Base-by-base conservation (phyloP, 1,139 yeast genomes). In the Cylindricascospora bacillispora region DNA sequence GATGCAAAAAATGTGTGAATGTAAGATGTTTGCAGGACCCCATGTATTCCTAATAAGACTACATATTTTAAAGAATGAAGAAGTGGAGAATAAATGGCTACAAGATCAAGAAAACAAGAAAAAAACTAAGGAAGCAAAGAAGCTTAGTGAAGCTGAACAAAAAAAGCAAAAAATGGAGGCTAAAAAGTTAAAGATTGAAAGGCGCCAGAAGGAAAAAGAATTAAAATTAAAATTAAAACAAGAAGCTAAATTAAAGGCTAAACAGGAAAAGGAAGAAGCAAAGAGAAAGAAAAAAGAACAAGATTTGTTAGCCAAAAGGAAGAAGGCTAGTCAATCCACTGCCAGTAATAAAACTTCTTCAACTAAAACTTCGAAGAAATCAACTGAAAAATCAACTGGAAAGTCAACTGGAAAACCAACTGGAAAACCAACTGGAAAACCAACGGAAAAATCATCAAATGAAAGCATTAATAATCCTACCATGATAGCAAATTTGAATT, bases 1-100 rank as follows among this genome's bases (percentile, higher is more conserved):
- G 31, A 85, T 86, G 95, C 80, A 83, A 35, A 83, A 83, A 49
- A 59, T 89, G 35, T 73, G 92, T 44, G 95, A 86, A 43, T 73
- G 86, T 34, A 58, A 63, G 1, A 56, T 85, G 59, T 62, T 65
- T 4, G 63, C 80, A 22, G 97, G 95, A 0, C 95, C 95, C 0
- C 98, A 89, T 55, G 57, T 61, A 1, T 81, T 82, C 52, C 85
- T 77, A 25, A 67, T 79, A 5, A 62, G 93, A 37, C 54, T 89
- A 26, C 89, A 81, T 53, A 76, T 85, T 15, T 72, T 85, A 30
- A 81, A 82, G 44, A 93, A 83, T 44, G 93, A 75, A 24, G 63
- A 58, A 26, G 49, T 58, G 25, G 67, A 62, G 39, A 44, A 38
- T 31, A 46, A 47, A 31, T 56, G 65, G 56, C 54, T 49, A 24